Conservation (phyloP, 441 rosid species). For the Raphanus hybrid region DNA sequence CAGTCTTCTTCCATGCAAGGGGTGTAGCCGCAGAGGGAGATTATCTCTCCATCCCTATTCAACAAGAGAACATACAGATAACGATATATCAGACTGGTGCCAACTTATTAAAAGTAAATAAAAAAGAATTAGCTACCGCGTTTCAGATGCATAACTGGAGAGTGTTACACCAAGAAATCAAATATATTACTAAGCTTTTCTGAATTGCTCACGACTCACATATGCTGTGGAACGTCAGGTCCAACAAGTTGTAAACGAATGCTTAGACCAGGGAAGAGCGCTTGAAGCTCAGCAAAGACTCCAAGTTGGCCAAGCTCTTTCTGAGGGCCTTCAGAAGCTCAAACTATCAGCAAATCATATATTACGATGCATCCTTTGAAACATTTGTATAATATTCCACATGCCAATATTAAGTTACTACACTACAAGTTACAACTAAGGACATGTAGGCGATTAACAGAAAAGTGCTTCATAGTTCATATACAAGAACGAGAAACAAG, state of each 20-base stretch:
- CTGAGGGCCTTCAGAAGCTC: constrained; percentile 75
- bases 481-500: too few species aligned
- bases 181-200: not conserved
- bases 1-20: constrained; percentile 67
- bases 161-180: not conserved
- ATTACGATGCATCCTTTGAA: constrained; percentile 15
- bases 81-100: not conserved
- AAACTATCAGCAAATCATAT: constrained; percentile 33
- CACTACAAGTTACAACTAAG: not conserved
- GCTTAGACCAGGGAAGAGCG: constrained; percentile 73
- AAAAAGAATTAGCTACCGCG: not conserved
- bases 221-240: constrained; percentile 76
- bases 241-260: constrained; percentile 71
- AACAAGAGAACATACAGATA: constrained; percentile 21
- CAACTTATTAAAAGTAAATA: not conserved
- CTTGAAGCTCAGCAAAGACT: constrained; percentile 78
- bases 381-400: not conserved
- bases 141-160: not conserved
- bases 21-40: constrained; percentile 51
- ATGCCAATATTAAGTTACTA: not conserved
- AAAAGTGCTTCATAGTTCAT: constrained; percentile 2
- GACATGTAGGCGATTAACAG: not conserved
- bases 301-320: constrained; percentile 85
- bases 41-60: constrained; percentile 70
- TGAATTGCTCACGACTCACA: constrained; percentile 50